Evolutionary conservation across 345 rosid genomes (phyloP).

Genomic region (Acer yangbiense): DNA sequence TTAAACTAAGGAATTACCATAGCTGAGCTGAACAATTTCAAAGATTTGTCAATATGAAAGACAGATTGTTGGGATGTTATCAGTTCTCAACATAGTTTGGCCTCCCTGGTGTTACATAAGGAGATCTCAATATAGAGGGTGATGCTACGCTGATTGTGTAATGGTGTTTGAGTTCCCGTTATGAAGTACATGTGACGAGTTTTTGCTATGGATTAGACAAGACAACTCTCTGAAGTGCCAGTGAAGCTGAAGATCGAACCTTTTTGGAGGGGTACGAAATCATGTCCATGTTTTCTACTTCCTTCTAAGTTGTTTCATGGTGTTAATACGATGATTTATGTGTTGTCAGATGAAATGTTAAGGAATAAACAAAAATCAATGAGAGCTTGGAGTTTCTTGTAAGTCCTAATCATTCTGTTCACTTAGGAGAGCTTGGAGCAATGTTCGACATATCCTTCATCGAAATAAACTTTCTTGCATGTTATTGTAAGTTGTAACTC

Average conservation of each 20-base stretch:
- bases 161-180: not conserved
- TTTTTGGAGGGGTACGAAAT: not conserved
- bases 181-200: not conserved
- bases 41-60: not conserved
- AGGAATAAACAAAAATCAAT: not conserved
- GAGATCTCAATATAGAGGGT: not conserved
- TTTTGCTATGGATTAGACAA: not conserved
- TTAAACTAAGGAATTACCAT: not conserved
- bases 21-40: not conserved
- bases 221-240: not conserved
- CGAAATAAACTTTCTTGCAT: not conserved
- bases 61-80: not conserved
- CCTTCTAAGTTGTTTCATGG: not conserved
- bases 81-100: slow-evolving; percentile 6
- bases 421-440: not conserved
- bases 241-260: not conserved
- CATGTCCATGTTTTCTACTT: not conserved
- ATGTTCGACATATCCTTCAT: not conserved
- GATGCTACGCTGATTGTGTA: not conserved
- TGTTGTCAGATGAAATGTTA: not conserved
- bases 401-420: not conserved
- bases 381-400: not conserved
- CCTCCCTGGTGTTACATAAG: not conserved
- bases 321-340: no score
- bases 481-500: not conserved